Base-by-base conservation (phyloP, 345 rosid species). In the Eucalyptus leucophloia region DNA sequence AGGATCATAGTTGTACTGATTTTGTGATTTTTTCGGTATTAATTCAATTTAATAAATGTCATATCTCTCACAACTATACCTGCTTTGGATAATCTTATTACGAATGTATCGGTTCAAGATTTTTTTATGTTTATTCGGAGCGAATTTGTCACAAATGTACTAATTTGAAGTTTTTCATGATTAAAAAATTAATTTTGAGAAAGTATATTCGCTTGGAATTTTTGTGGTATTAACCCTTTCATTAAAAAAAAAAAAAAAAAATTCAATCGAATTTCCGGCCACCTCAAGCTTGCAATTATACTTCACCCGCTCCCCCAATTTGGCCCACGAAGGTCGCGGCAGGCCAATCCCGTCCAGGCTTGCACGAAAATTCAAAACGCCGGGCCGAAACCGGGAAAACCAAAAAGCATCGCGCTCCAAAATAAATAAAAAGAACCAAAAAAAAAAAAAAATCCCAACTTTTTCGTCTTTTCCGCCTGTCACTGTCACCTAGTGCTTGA, bases 81-180 rank as follows among this genome's bases (percentile, higher is more conserved):
- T 53, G 1, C 21, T 53, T 53, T 18, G 0, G 4, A 7, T 7
- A 51, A 51, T 51, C 18, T 51, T 0, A 1, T 7, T 3, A 7
- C 2, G 3, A 51, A 0, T 17, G 1, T 51, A 51, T 1, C 0
- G 0, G 2, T 17, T 53, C 0, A 2, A 0, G 24, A 51, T 53
- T 51, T 51, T 53, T 53, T 53, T 8, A 19, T 19, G 0, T 53
- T 21, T 0, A 53, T 19, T 53, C 21, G 5, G 5, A 8, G 26
- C 21, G 26, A 53, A 53, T 8, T 3, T 53, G 1, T 53, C 26
- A 53, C 0, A 0, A 4, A 2, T 19, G 0, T 19, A 53, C 2
- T 1, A 1, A 2, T 19, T 3, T 53, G 0, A 1, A 53, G 2
- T 53, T 53, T 53, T 53, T 19, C 1, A 0, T 53, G 5, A 0